Evolutionary conservation across 345 rosid genomes (phyloP), one percentile per base, ranked within the genome.

Genomic region (Capsella bursapastoris): DNA sequence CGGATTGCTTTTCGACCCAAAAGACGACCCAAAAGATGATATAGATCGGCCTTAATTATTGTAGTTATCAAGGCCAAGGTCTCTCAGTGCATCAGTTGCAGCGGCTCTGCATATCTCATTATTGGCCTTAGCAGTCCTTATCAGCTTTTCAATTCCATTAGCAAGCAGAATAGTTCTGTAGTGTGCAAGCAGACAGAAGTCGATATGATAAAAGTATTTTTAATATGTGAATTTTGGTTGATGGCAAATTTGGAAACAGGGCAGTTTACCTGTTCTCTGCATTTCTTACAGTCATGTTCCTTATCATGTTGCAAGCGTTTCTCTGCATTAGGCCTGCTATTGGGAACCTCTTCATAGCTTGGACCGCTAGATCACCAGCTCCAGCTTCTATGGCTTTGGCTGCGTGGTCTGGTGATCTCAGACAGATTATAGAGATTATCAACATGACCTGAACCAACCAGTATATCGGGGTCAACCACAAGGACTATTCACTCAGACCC

Each of bases 81-180:
- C 99, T 70, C 99, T 87, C 57, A 95, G 58, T 25, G 99, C 98
- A 80, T 95, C 99, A 3, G 89, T 83, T 18, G 99, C 98, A 37
- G 96, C 88, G 15, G 66, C 91, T 82, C 81, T 88, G 79, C 97
- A 92, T 78, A 73, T 56, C 64, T 74, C 84, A 68, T 92, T 94
- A 76, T 79, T 90, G 80, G 82, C 93, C 81, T 86, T 92, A 0
- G 92, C 97, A 70, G 49, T 84, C 72, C 98, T 83, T 72, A 92
- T 83, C 35, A 81, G 51, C 77, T 86, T 89, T 81, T 92, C 98
- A 3, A 89, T 76, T 43, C 98, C 96, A 69, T 71, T 89, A 56
- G 64, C 75, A 32, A 92, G 94, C 71, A 95, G 84, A 57, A 88
- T 79, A 1, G 80, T 78, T 72, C 99, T 90, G 94, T 70, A 48